These are phyloP conservation scores for Candida sanyaensis DNA, from an alignment of 1,139 yeast species.

Conservation along the genomic window DNA sequence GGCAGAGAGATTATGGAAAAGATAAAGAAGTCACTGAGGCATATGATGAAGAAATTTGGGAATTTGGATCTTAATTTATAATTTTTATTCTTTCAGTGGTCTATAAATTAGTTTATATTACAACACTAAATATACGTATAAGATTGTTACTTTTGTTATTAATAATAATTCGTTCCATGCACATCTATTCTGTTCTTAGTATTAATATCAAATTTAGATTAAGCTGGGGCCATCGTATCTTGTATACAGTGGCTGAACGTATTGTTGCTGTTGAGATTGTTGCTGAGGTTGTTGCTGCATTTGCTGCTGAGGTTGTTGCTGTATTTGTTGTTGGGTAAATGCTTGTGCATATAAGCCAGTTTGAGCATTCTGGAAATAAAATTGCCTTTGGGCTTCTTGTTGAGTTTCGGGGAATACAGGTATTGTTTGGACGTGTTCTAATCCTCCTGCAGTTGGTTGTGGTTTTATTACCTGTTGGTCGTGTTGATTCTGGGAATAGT, in stretches of 20 bases:
- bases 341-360: constrained; percentile 34
- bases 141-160: background rate
- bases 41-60: constrained; percentile 62
- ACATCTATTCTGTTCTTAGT: background rate
- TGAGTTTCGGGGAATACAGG: constrained; percentile 70
- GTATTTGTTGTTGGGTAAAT: constrained; percentile 20
- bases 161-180: too few relatives aligned
- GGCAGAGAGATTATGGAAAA: constrained; percentile 77
- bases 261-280: constrained; percentile 7
- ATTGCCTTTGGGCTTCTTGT: constrained; percentile 38
- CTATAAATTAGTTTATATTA: background rate
- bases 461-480: constrained; percentile 28
- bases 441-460: constrained; percentile 69
- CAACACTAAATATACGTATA: background rate
- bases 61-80: constrained; percentile 12
- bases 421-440: constrained; percentile 59
- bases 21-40: constrained; percentile 69
- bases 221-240: constrained; percentile 33
- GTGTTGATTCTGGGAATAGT: constrained; percentile 19
- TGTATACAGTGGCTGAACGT: constrained; percentile 13
- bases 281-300: constrained; percentile 13
- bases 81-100: background rate
- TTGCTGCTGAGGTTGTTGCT: too few relatives aligned
- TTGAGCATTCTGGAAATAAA: constrained; percentile 38
- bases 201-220: constrained; percentile 10